Percentiles rank a stretch among this genome's conserved stretches.
Evolutionary conservation across 1,139 yeast genomes (phyloP).

Genomic region (Yueomyces sp.): DNA sequence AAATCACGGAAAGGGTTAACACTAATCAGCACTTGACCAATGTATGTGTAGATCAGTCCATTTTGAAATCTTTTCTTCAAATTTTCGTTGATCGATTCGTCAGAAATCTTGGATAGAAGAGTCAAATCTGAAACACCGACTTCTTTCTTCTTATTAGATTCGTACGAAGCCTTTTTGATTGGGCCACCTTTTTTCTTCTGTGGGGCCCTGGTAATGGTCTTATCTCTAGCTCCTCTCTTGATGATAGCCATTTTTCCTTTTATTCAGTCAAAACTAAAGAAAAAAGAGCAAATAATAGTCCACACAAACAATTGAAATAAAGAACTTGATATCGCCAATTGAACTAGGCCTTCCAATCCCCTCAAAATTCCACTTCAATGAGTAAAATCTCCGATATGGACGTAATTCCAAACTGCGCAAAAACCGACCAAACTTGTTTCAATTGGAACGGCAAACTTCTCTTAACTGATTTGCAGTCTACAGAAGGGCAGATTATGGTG

Average conservation of each 20-base stretch:
- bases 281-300: no score
- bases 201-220: constrained; percentile 39
- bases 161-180: constrained; percentile 84
- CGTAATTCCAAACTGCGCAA: no score
- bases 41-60: constrained; percentile 84
- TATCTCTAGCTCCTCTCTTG: constrained; percentile 59
- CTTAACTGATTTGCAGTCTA: no score
- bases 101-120: constrained; percentile 54
- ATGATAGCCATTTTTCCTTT: constrained; percentile 50
- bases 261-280: no score
- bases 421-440: no score
- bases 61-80: constrained; percentile 76
- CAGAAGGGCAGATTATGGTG: no score
- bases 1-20: constrained; percentile 91
- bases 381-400: no score
- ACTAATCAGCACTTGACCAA: constrained; percentile 94
- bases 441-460: no score
- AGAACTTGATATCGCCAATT: no score
- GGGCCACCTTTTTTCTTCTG: constrained; percentile 37
- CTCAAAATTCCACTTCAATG: no score
- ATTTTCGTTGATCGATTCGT: constrained; percentile 1
- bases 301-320: no score
- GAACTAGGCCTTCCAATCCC: no score
- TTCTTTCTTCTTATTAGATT: constrained; percentile 75
- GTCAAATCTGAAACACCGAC: constrained; percentile 95